phyloP scores from a whole-genome alignment of 1,284 basidiomycete genomes.

The Cryptococcus sp. region DNA sequence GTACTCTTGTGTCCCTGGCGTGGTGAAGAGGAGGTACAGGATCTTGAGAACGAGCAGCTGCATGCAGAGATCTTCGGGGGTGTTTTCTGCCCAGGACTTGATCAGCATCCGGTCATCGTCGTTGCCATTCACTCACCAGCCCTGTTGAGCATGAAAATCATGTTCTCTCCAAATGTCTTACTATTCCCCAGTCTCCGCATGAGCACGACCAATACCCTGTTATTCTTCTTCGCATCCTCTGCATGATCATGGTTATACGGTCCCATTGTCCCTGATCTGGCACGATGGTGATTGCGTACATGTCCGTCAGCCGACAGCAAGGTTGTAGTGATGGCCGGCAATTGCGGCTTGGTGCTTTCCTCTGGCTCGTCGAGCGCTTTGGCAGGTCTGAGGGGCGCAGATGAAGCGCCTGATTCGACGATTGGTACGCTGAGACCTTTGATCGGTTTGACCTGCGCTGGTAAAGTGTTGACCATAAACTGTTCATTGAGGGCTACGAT shows the following conservation, averaged over 20 bases:
- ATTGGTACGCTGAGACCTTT: slow-evolving; percentile 6
- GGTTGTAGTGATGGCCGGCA: background rate
- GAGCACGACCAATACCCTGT: slow-evolving; percentile 80
- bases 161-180: slow-evolving; percentile 95
- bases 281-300: slow-evolving; percentile 30
- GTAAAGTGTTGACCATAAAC: slow-evolving; percentile 80
- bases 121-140: slow-evolving; percentile 63
- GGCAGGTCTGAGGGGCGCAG: background rate
- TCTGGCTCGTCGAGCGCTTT: slow-evolving; percentile 12
- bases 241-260: slow-evolving; percentile 25
- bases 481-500: slow-evolving; percentile 96
- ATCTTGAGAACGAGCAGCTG: slow-evolving; percentile 93
- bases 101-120: background rate
- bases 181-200: slow-evolving; percentile 77
- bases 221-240: slow-evolving; percentile 56
- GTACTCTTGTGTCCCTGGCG: slow-evolving; percentile 87
- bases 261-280: slow-evolving; percentile 23
- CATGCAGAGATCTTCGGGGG: slow-evolving; percentile 89
- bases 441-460: slow-evolving; percentile 20
- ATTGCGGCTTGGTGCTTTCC: background rate
- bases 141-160: slow-evolving; percentile 98
- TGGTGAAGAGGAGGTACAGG: slow-evolving; percentile 92
- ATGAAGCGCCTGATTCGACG: background rate
- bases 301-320: background rate
- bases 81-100: slow-evolving; percentile 60